Evolutionary conservation across 306 rosid species (phyloP), one percentile per base, ranked within the genome.

Genomic region (Inga laurina): DNA sequence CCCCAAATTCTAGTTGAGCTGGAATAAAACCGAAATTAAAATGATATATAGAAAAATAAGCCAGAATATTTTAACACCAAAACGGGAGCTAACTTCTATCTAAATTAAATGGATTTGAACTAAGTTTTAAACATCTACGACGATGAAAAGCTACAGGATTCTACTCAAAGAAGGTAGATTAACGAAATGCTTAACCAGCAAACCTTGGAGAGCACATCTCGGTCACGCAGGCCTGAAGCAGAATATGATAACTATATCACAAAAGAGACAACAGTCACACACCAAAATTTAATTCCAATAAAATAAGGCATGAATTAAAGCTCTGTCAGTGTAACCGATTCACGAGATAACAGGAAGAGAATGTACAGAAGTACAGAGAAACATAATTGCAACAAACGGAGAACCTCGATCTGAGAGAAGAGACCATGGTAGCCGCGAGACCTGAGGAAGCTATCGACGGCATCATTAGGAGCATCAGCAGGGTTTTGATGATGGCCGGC

Each of bases 391-490:
- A 12, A 73, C 37, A 21, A 81, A 64, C 74, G 12, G 79, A 77
- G 82, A 84, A 96, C 99, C 99, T 97, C 97, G 95, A 97, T 97
- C 98, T 97, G 97, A 83, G 97, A 91, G 88, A 87, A 92, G 89
- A 89, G 89, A 48, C 97, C 97, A 22, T 88, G 81, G 90, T 89
- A 89, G 87, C 97, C 99, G 27, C 91, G 97, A 80, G 91, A 88
- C 88, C 83, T 87, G 86, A 94, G 92, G 88, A 91, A 87, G 32
- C 30, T 19, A 77, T 89, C 95, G 56, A 97, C 88, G 80, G 98
- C 97, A 3, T 88, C 97, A 89, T 92, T 92, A 10, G 94, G 79
- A 44, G 74, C 81, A 74, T 86, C 89, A 73, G 62, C 43, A 3
- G 86, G 83, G 41, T 87, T 90, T 62, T 76, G 75, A 15, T 45